Evolutionary conservation across 345 rosid species (phyloP).

Genomic region (Garcia nutans): DNA sequence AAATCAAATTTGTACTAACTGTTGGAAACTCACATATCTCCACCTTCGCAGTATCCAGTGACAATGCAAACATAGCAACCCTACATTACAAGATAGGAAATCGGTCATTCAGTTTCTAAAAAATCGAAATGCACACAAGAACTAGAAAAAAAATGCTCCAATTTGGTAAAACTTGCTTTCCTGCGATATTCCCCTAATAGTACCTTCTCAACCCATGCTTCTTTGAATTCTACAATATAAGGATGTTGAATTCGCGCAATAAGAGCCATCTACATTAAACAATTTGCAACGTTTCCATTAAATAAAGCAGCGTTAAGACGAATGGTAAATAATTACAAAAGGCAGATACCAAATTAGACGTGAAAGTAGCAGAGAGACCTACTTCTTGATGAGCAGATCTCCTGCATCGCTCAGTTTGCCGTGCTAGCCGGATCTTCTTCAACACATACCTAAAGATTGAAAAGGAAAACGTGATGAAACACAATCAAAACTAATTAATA

Average conservation of each 20-base stretch:
- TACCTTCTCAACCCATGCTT: constrained; percentile 99
- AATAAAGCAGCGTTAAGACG: background rate
- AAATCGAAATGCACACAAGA: background rate
- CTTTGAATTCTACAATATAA: constrained; percentile 92
- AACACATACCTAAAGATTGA: constrained; percentile 69
- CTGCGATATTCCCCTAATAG: background rate
- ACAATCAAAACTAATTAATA: background rate
- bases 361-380: background rate
- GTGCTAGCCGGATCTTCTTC: constrained; percentile 96
- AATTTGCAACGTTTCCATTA: background rate
- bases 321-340: constrained; percentile 1
- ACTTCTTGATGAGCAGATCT: constrained; percentile 99
- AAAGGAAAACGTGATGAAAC: constrained; percentile 3
- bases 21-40: constrained; percentile 83
- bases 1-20: constrained; percentile 7
- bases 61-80: constrained; percentile 99
- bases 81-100: constrained; percentile 38
- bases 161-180: background rate
- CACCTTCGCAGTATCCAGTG: constrained; percentile 99
- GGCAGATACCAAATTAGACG: background rate
- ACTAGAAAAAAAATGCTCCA: too few species aligned
- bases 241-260: constrained; percentile 92
- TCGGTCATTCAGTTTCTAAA: background rate
- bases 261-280: constrained; percentile 73
- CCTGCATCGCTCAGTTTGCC: constrained; percentile 96